Conservation (phyloP, 805 yeast genomes). For the Candida sanyiensis region DNA sequence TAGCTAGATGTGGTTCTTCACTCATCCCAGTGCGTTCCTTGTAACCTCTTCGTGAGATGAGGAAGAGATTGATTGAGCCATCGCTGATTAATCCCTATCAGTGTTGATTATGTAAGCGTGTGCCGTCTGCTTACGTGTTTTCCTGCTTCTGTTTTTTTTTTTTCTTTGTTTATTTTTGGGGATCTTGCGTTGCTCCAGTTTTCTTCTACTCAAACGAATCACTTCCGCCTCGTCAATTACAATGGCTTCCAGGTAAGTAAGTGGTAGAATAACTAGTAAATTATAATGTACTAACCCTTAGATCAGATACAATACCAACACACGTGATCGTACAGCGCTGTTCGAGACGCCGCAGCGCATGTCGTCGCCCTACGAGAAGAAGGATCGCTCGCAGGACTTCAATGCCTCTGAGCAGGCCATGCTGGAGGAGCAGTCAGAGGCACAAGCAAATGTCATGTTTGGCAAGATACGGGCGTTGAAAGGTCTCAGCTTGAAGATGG, state of each 20-base stretch:
- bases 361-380: constrained; percentile 37
- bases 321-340: constrained; percentile 18
- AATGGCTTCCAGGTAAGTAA: constrained; percentile 11
- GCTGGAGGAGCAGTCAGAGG: constrained; percentile 62
- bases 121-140: too few relatives aligned
- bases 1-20: constrained; percentile 23
- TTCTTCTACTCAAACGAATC: too few relatives aligned
- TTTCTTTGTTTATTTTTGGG: too few relatives aligned
- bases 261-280: neutral
- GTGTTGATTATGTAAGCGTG: too few relatives aligned
- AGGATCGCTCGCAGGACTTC: constrained; percentile 33
- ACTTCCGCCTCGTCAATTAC: neutral
- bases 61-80: too few relatives aligned
- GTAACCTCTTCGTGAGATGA: too few relatives aligned
- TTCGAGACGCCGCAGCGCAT: constrained; percentile 28
- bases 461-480: constrained; percentile 51
- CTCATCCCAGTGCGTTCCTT: neutral
- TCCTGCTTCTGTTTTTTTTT: too few relatives aligned
- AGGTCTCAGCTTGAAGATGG: constrained; percentile 51
- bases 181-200: too few relatives aligned
- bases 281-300: neutral
- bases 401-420: constrained; percentile 50
- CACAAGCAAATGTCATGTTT: constrained; percentile 48
- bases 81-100: too few relatives aligned
- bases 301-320: constrained; percentile 8